A percentile compares a stretch with the other conserved stretches of the same genome.
phyloP scores from a whole-genome alignment of 2,329 filamentous ascomycete species.

The Ophiostoma fasciatum region DNA sequence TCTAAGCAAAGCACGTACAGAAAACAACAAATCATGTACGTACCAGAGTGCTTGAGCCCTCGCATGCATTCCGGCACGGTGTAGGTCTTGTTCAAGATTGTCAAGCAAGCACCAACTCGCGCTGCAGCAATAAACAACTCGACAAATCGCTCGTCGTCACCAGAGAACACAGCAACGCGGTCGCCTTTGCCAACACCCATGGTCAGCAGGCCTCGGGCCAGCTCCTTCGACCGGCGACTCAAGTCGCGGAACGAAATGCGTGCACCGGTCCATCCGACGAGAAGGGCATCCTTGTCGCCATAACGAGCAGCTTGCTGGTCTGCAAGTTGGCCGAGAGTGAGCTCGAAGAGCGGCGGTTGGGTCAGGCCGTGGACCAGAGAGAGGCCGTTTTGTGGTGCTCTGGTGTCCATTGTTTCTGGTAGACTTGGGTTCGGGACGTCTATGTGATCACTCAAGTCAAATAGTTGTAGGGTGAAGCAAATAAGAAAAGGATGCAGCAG shows the following conservation, averaged over 20 bases:
- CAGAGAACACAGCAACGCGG: slow-evolving; percentile 59
- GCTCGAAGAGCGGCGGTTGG: slow-evolving; percentile 52
- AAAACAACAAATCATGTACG: no score
- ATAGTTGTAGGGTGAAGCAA: no score
- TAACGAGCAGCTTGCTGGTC: slow-evolving; percentile 55
- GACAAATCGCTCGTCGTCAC: slow-evolving; percentile 71
- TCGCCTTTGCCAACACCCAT: slow-evolving; percentile 55
- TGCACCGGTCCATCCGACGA: slow-evolving; percentile 62
- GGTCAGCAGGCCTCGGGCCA: slow-evolving; percentile 51
- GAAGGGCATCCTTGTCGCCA: slow-evolving; percentile 50
- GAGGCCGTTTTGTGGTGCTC: slow-evolving; percentile 14
- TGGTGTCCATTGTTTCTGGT: slow-evolving; percentile 16
- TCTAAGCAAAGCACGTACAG: no score
- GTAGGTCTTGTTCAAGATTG: slow-evolving; percentile 74
- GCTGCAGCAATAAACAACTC: slow-evolving; percentile 60
- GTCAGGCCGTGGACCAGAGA: slow-evolving; percentile 54
- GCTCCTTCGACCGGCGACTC: slow-evolving; percentile 42
- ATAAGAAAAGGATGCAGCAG: no score
- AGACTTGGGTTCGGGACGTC: no score
- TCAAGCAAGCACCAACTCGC: slow-evolving; percentile 51
- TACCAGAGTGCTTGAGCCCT: slow-evolving; percentile 55
- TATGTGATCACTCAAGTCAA: no score
- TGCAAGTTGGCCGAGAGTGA: slow-evolving; percentile 59
- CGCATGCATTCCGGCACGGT: slow-evolving; percentile 58
- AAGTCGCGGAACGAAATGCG: slow-evolving; percentile 58